Conservation (phyloP, 202 grass and related monocot genomes). For the Elaeis oleifera region DNA sequence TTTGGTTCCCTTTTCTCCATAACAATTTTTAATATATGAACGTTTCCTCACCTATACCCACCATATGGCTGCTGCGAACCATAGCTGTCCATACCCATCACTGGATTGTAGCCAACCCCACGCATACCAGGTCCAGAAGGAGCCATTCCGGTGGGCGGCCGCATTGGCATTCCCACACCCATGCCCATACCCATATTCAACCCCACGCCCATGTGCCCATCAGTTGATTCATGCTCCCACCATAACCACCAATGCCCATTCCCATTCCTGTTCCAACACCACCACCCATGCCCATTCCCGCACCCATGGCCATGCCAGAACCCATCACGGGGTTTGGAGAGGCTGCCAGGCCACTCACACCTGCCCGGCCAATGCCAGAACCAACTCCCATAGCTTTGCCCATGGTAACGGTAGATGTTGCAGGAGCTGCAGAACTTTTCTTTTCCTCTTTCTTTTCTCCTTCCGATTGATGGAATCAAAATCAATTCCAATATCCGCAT, state of each 20-base stretch:
- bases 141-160: slow-evolving; percentile 50
- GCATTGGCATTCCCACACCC: slow-evolving; percentile 54
- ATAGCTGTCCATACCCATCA: slow-evolving; percentile 49
- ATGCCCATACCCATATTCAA: slow-evolving; percentile 25
- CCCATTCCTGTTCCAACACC: neutral
- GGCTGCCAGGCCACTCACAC: slow-evolving; percentile 36
- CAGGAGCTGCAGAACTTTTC: slow-evolving; percentile 50
- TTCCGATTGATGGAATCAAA: slow-evolving; percentile 98
- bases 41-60: slow-evolving; percentile 52
- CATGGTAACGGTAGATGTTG: slow-evolving; percentile 66
- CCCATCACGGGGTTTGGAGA: slow-evolving; percentile 58
- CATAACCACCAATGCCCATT: slow-evolving; percentile 5
- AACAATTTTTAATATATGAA: neutral
- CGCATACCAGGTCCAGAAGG: slow-evolving; percentile 39
- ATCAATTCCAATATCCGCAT: slow-evolving; percentile 92
- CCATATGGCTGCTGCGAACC: slow-evolving; percentile 72
- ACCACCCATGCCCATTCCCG: neutral
- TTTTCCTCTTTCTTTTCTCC: slow-evolving; percentile 82
- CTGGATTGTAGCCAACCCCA: slow-evolving; percentile 62
- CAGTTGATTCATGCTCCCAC: neutral
- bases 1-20: slow-evolving; percentile 10
- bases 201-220: slow-evolving; percentile 28
- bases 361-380: slow-evolving; percentile 59
- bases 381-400: slow-evolving; percentile 97
- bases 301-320: slow-evolving; percentile 34